These are phyloP conservation scores for Cordia subcordata DNA, from an alignment of 257 asterid genomes.

Conservation along the genomic window DNA sequence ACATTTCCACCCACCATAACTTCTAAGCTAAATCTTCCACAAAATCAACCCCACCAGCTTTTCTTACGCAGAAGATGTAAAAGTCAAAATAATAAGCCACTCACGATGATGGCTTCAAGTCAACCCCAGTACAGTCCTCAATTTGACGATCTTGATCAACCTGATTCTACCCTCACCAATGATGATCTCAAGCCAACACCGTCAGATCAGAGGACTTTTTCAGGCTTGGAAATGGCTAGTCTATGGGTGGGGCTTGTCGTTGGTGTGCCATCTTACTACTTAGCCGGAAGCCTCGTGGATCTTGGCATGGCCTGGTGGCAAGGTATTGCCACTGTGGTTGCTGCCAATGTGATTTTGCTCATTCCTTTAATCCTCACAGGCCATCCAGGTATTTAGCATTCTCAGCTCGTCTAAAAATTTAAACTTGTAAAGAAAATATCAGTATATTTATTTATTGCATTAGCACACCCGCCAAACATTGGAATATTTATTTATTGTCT, in stretches of 20 bases:
- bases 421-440: too few relatives aligned
- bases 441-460: too few relatives aligned
- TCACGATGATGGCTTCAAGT: constrained; percentile 31
- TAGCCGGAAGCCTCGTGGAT: constrained; percentile 92
- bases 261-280: constrained; percentile 81
- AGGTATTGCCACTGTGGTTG: constrained; percentile 82
- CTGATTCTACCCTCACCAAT: constrained; percentile 64
- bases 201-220: constrained; percentile 39
- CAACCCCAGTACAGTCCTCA: constrained; percentile 11
- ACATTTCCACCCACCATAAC: constrained; percentile 10
- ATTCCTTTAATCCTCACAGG: constrained; percentile 71
- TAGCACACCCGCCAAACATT: too few relatives aligned
- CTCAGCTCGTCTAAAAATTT: too few relatives aligned
- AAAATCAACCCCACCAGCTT: neutral
- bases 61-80: constrained; percentile 7
- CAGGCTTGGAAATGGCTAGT: constrained; percentile 75
- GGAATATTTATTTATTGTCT: too few relatives aligned
- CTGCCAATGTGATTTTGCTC: constrained; percentile 58
- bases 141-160: constrained; percentile 18
- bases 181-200: constrained; percentile 76
- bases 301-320: constrained; percentile 99
- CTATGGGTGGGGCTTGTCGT: constrained; percentile 88
- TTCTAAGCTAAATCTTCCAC: neutral
- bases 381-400: too few relatives aligned
- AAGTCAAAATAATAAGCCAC: constrained; percentile 2